Percentiles rank a stretch among this genome's conserved stretches.
These are phyloP conservation scores for Litsea cubeba DNA, from an alignment of 164 flowering plant species.

Conservation along the genomic window DNA sequence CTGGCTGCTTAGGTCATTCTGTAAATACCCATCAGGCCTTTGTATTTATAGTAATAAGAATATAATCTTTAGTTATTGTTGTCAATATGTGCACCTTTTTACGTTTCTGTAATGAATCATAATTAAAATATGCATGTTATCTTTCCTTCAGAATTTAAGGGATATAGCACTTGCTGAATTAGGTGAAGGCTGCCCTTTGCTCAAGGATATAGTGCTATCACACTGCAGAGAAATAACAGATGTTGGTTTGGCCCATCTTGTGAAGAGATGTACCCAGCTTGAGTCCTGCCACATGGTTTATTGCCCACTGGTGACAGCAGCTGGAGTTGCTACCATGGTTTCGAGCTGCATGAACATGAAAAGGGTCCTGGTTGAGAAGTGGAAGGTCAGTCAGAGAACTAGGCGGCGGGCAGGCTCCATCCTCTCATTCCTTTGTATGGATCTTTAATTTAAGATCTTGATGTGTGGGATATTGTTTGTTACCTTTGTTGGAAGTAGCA, in stretches of 20 bases:
- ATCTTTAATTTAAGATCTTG: constrained; percentile 37
- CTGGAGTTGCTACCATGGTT: constrained; percentile 81
- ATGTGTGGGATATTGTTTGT: neutral
- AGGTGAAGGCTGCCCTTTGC: constrained; percentile 74
- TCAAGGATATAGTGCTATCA: constrained; percentile 71
- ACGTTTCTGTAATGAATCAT: neutral
- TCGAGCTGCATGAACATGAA: constrained; percentile 66
- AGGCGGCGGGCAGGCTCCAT: constrained; percentile 62
- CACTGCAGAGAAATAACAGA: constrained; percentile 78
- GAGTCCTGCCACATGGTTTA: constrained; percentile 88
- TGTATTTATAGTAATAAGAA: too few species aligned
- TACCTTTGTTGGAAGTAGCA: neutral
- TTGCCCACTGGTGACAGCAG: constrained; percentile 67
- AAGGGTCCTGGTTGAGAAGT: constrained; percentile 75
- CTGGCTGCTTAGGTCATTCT: too few species aligned
- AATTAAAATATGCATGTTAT: neutral
- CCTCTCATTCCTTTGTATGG: constrained; percentile 66
- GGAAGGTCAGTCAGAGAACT: constrained; percentile 77
- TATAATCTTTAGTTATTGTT: too few species aligned
- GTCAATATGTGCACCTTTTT: too few species aligned
- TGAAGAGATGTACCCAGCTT: constrained; percentile 43
- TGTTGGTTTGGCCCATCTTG: constrained; percentile 66
- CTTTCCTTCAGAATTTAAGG: constrained; percentile 47
- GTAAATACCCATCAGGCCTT: too few species aligned
- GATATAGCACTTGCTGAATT: constrained; percentile 73